Evolutionary conservation across 2,329 filamentous ascomycete genomes (phyloP).

Genomic region (Diaporthe ilicicola): DNA sequence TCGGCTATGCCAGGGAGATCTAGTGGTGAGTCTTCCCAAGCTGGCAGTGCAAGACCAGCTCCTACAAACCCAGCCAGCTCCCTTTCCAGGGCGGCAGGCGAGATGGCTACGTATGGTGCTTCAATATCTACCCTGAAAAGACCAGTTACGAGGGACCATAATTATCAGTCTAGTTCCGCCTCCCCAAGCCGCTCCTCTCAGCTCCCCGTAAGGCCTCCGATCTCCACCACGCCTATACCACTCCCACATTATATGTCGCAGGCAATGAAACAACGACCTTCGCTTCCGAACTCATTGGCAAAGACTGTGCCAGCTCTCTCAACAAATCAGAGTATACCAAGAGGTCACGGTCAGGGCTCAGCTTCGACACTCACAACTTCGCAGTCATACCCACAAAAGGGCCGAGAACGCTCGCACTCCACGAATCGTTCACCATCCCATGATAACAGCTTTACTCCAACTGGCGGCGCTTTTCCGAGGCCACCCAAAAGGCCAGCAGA

Average conservation of each 20-base stretch:
- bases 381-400: neutral
- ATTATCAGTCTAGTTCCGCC: neutral
- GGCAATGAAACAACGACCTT: neutral
- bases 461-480: constrained; percentile 34
- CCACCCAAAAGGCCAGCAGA: constrained; percentile 19
- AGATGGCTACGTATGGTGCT: too few relatives aligned
- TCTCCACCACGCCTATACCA: constrained; percentile 26
- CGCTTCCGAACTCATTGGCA: neutral
- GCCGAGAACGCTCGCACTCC: neutral
- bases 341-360: neutral
- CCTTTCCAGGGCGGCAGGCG: neutral
- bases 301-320: neutral
- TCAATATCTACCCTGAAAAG: neutral
- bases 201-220: neutral
- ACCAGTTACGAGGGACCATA: too few relatives aligned
- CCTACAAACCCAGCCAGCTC: neutral
- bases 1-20: neutral
- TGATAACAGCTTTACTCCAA: constrained; percentile 40
- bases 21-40: constrained; percentile 25
- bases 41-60: constrained; percentile 29
- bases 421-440: neutral
- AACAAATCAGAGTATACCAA: neutral
- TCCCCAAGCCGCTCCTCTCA: neutral
- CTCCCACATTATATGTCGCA: neutral
- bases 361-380: neutral